A percentile compares a stretch with the other conserved stretches of the same genome.
phyloP scores from a whole-genome alignment of 352 stramenopile genomes.

The Plasmopara viticola region DNA sequence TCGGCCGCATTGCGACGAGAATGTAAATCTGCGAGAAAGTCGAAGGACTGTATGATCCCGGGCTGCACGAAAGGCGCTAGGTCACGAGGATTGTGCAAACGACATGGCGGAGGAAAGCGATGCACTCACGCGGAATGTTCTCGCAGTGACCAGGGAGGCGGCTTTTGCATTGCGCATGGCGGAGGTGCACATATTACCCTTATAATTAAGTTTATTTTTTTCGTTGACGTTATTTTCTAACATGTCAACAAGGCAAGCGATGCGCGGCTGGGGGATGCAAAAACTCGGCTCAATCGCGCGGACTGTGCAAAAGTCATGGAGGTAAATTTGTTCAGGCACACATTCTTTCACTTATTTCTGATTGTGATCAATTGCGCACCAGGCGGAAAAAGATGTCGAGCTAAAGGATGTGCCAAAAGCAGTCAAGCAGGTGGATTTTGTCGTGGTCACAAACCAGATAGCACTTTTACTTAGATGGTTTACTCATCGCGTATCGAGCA shows the following conservation, averaged over 20 bases:
- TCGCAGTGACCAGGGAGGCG: slow-evolving; percentile 80
- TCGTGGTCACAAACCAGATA: slow-evolving; percentile 35
- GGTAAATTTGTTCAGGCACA: slow-evolving; percentile 25
- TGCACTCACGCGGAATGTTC: slow-evolving; percentile 49
- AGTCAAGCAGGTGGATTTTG: slow-evolving; percentile 67
- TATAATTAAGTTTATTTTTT: not conserved
- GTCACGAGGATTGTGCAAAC: slow-evolving; percentile 80
- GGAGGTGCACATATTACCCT: slow-evolving; percentile 31
- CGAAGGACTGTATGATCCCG: slow-evolving; percentile 58
- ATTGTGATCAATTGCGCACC: not conserved
- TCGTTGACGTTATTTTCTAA: slow-evolving; percentile 4
- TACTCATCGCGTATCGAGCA: no score
- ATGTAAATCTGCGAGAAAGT: slow-evolving; percentile 48
- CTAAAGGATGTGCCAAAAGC: slow-evolving; percentile 57
- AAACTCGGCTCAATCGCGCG: slow-evolving; percentile 76
- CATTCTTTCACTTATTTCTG: slow-evolving; percentile 1
- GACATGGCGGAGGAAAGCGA: slow-evolving; percentile 76
- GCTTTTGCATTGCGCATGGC: slow-evolving; percentile 75
- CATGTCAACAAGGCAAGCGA: slow-evolving; percentile 40
- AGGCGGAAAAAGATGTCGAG: slow-evolving; percentile 65
- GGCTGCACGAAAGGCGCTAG: slow-evolving; percentile 70
- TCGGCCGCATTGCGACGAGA: slow-evolving; percentile 9
- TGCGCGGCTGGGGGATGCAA: slow-evolving; percentile 55
- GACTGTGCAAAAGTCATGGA: slow-evolving; percentile 83
- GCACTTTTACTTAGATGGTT: not conserved